Evolutionary conservation across 139 green algal species (phyloP).

Genomic region (Edaphochlamys debaryana): DNA sequence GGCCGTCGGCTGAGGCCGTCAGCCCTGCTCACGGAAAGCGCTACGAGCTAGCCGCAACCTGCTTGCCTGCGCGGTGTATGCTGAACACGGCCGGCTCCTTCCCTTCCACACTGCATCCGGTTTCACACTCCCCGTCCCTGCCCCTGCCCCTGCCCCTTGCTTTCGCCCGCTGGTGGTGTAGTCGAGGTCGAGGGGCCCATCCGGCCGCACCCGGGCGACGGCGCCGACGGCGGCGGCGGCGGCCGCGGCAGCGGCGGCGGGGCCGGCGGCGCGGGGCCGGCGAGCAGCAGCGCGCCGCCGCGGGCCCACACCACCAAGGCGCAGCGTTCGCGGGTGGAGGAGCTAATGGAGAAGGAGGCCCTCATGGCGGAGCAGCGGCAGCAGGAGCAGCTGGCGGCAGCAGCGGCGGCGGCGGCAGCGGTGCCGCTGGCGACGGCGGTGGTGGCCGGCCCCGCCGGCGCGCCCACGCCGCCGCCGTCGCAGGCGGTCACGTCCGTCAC

Average conservation of each 20-base stretch:
- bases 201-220: no score
- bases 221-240: no score
- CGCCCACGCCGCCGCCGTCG: not conserved
- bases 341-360: constrained; percentile 1
- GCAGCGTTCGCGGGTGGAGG: not conserved
- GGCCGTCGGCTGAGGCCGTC: no score
- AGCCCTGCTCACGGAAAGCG: no score
- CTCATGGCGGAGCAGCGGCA: constrained; percentile 6
- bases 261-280: not conserved
- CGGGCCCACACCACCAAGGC: not conserved
- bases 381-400: not conserved
- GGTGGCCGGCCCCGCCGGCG: constrained; percentile 1
- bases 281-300: constrained; percentile 9
- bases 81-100: no score
- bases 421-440: not conserved
- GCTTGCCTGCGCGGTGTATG: not conserved
- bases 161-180: not conserved
- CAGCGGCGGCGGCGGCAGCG: constrained; percentile 7
- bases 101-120: not conserved
- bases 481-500: no score
- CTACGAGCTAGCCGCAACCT: not conserved
- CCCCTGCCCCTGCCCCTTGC: no score
- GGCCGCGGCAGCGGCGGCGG: no score
- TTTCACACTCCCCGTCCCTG: not conserved
- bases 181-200: constrained; percentile 14